Percentiles rank a stretch among this genome's conserved stretches.
Conservation (phyloP, 1,139 yeast genomes). For the Hemisphaericaspora xylanilytica region DNA sequence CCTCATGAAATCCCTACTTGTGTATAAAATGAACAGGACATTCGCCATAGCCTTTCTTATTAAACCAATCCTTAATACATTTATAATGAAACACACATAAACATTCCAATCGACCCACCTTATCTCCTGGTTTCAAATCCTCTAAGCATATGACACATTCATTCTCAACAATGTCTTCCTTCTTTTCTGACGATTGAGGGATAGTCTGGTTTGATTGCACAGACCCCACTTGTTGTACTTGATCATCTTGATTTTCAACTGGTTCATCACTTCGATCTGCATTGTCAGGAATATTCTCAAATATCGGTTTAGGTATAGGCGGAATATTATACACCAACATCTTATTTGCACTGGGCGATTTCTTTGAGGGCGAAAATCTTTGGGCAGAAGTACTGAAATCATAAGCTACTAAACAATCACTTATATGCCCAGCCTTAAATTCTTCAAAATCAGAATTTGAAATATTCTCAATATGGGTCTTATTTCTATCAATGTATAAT, state of each 20-base stretch:
- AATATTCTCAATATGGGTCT: constrained; percentile 14
- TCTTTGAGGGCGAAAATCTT: constrained; percentile 28
- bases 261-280: constrained; percentile 4
- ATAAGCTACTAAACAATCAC: constrained; percentile 61
- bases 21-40: constrained; percentile 74
- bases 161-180: constrained; percentile 60
- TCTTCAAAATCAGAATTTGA: constrained; percentile 37
- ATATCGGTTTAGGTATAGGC: constrained; percentile 50
- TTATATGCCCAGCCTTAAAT: constrained; percentile 66
- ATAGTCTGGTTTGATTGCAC: constrained; percentile 24
- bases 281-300: constrained; percentile 30
- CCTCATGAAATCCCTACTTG: constrained; percentile 16
- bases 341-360: constrained; percentile 53
- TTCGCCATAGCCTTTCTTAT: constrained; percentile 77
- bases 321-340: constrained; percentile 81
- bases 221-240: constrained; percentile 19
- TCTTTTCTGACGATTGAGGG: constrained; percentile 22
- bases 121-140: constrained; percentile 79
- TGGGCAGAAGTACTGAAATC: constrained; percentile 67
- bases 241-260: constrained; percentile 1
- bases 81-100: constrained; percentile 88
- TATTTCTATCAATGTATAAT: constrained; percentile 44
- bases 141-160: constrained; percentile 96
- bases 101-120: constrained; percentile 90
- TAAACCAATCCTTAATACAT: constrained; percentile 90